Base-by-base conservation (phyloP, 768 basidiomycete species). In the Paxillus involutus region DNA sequence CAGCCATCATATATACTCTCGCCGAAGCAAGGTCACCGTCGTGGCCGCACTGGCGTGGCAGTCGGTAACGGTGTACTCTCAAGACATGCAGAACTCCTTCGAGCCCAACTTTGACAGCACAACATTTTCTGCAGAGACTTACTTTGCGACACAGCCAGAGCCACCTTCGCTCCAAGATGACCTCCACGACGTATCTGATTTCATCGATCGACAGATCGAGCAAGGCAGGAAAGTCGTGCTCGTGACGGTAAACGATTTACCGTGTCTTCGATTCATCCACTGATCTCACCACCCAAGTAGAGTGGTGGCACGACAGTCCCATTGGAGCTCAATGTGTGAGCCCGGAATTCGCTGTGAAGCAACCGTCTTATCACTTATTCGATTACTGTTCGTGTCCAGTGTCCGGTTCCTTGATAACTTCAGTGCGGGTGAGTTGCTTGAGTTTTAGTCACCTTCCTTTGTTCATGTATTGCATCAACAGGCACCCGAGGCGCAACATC, bases 361-460 rank as follows among this genome's bases (percentile, higher is more conserved):
- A 40, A 42, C 52, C 52, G 2, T 60, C 21, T 21, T 21, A 21
- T 54, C 49, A 58, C 63, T 68, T 30, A 67, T 45, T 40, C 39
- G 47, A 30, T 26, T 19, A 1, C 14, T 55, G 55, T 55, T 52
- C 56, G 59, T 56, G 43, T 61, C 66, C 47, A 99, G 96, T 63
- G 97, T 99, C 44, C 91, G 97, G 47, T 99, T 98, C 71, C 79
- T 99, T 29, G 96, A 98, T 70, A 98, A 99, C 76, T 98, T 98
- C 73, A 97, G 94, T 72, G 96, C 97, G 55, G 94, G 94, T 90
- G 44, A 56, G 86, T 66, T 33, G 3, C 14, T 17, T 24, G 16
- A 21, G 13, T 24, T 42, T 19, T 17, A 17, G 36, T 36, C 1
- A 33, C 9, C 29, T 46, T 39, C 6, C 37, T 19, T 4, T 50